Conservation (phyloP, 208 protist species). For the Leishmania tarentolae region DNA sequence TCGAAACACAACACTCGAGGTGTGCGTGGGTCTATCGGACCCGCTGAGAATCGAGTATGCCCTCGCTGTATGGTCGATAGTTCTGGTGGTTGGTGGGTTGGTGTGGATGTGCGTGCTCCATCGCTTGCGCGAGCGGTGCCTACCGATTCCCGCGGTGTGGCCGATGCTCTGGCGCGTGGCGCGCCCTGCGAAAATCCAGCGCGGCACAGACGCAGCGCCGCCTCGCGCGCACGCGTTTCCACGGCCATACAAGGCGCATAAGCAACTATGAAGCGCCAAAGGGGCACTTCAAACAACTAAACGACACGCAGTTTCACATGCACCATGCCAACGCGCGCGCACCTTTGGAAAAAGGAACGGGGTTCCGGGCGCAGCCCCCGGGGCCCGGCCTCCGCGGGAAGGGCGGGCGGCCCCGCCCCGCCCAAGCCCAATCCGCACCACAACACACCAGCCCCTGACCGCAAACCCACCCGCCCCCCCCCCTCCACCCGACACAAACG, state of each 20-base stretch:
- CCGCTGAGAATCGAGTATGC: conserved; percentile 11
- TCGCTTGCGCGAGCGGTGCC: neutral
- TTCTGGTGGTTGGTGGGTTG: conserved; percentile 11
- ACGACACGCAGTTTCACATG: too few species aligned
- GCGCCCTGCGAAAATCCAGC: neutral
- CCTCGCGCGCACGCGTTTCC: conserved; percentile 2
- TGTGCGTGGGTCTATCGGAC: conserved; percentile 25
- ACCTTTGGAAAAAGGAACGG: too few species aligned
- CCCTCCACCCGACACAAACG: too few species aligned
- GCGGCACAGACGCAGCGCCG: neutral
- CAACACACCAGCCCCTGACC: neutral
- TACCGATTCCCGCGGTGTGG: neutral
- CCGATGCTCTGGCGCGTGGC: neutral
- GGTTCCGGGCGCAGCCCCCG: too few species aligned
- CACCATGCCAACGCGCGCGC: neutral
- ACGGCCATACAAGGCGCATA: conserved; percentile 3
- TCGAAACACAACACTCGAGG: conserved; percentile 33
- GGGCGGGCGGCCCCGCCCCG: too few species aligned
- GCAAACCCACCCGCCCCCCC: too few species aligned
- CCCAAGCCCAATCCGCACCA: neutral
- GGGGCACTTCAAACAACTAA: neutral
- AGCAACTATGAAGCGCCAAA: neutral
- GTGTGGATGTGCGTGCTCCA: conserved; percentile 11
- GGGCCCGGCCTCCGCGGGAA: too few species aligned
- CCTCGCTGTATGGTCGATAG: conserved; percentile 3